A percentile compares a stretch with the other conserved stretches of the same genome.
phyloP scores from a whole-genome alignment of 441 rosid genomes.

The Euphorbia schlechtendalii region DNA sequence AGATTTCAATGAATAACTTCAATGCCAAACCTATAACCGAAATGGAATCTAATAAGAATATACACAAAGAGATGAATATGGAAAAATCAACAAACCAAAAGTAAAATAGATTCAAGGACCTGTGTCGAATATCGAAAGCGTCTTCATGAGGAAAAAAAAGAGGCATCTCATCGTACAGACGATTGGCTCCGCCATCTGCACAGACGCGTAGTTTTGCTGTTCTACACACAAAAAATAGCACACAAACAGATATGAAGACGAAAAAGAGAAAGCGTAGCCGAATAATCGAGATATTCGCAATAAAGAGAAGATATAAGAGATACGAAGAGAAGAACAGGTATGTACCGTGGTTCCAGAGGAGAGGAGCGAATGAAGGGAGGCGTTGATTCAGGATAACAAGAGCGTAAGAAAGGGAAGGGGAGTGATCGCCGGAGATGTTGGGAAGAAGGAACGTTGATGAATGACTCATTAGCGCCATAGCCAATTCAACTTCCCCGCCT shows the following conservation, averaged over 20 bases:
- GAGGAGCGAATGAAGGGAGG: slow-evolving; percentile 71
- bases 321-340: not conserved
- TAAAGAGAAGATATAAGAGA: not conserved
- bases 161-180: slow-evolving; percentile 83
- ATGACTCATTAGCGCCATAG: slow-evolving; percentile 68
- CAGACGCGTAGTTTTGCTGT: slow-evolving; percentile 77
- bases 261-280: not conserved
- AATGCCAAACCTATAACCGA: not conserved
- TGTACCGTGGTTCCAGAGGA: slow-evolving; percentile 81
- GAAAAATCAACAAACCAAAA: not conserved
- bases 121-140: slow-evolving; percentile 43
- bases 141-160: slow-evolving; percentile 55
- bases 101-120: slow-evolving; percentile 27
- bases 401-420: slow-evolving; percentile 38
- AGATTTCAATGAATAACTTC: not conserved
- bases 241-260: not conserved
- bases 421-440: slow-evolving; percentile 21
- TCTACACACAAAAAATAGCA: slow-evolving; percentile 27
- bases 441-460: slow-evolving; percentile 75
- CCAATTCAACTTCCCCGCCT: not conserved
- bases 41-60: not conserved
- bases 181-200: slow-evolving; percentile 99
- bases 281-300: too few relatives aligned
- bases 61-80: not conserved
- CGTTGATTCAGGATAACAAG: slow-evolving; percentile 71